Evolutionary conservation across 495 filamentous ascomycete species (phyloP), one percentile per base, ranked within the genome.

Genomic region (Penicillium parvum): DNA sequence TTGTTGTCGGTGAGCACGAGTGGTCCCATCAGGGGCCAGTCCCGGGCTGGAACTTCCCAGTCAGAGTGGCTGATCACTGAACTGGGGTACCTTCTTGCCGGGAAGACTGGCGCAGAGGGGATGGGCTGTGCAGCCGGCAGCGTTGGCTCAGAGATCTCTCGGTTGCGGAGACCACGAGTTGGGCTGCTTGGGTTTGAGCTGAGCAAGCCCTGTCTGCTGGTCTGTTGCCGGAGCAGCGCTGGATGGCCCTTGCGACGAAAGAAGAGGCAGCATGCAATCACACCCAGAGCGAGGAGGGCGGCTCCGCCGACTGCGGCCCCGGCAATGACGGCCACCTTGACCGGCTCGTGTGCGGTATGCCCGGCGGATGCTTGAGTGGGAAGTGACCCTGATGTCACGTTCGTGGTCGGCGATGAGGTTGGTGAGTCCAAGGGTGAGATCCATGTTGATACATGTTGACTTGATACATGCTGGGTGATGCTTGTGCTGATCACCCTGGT

Each of bases 281-380:
- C 18, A 1, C 44, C 37, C 8, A 67, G 48, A 1, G 52, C 49
- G 3, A 58, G 35, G 26, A 63, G 43, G 7, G 45, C 60, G 9
- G 54, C 25, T 16, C 46, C 60, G 11, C 66, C 66, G 2, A 69
- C 14, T 1, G 56, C 27, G 20, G 54, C 51, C 4, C 61, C 66
- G 8, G 64, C 50, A 12, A 69, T 52, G 2, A 44, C 40, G 12
- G 51, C 51, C 17, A 52, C 23, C 10, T 46, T 44, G 7, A 18
- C 47, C 9, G 37, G 15, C 14, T 12, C 19, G 10, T 33, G 23
- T 17, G 15, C 25, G 17, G 15, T 21, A 1, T 45, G 4, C 3
- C 2, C 26, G 6, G 34, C 14, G 8, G 29, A 34, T 1, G 16
- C 18, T 0, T 41, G 15, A 7, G 37, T 22, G 8, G 33, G 33